Base-by-base conservation (phyloP, 192 early-diverging fungal genomes). In the Coemansia sp. region DNA sequence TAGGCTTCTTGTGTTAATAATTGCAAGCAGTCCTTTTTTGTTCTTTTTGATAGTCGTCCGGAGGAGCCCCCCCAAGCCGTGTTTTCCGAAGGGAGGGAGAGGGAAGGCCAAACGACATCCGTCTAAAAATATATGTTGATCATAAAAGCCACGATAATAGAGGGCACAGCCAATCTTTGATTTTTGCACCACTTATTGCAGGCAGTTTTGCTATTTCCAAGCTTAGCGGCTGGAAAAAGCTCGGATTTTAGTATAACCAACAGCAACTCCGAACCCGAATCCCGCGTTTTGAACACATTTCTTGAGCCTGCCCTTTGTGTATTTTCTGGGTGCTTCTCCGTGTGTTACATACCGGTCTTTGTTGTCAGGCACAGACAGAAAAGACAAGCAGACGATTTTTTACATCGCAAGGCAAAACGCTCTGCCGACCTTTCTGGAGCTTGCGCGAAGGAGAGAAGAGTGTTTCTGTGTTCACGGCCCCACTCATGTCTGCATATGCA, bases 241-340 rank as follows among this genome's bases (percentile, higher is more conserved):
- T 72, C 69, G 69, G 69, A 65, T 57, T 72, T 72, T 33, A 36
- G 29, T 9, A 22, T 45, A 64, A 72, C n/a, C n/a, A n/a, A n/a
- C n/a, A n/a, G n/a, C 61, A 52, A 61, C 59, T 66, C 70, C 70
- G 70, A 72, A n/a, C n/a, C n/a, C n/a, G n/a, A n/a, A n/a, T n/a
- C n/a, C n/a, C n/a, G n/a, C n/a, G n/a, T n/a, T n/a, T n/a, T n/a
- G n/a, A n/a, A n/a, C n/a, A n/a, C n/a, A n/a, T n/a, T n/a, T n/a
- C n/a, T n/a, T n/a, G n/a, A 72, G 20, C 61, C 68, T 61, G 68
- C 55, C 41, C 27, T 45, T 44, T 45, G 13, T 36, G 34, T 36
- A 1, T 11, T 5, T 36, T 36, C 34, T 11, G n/a, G n/a, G n/a
- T 36, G 34, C 34, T 11, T 36, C 34, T 36, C 34, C 34, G 34